Evolutionary conservation across 768 basidiomycete genomes (phyloP), one percentile per base, ranked within the genome.

Genomic region (Scleroderma bovista): DNA sequence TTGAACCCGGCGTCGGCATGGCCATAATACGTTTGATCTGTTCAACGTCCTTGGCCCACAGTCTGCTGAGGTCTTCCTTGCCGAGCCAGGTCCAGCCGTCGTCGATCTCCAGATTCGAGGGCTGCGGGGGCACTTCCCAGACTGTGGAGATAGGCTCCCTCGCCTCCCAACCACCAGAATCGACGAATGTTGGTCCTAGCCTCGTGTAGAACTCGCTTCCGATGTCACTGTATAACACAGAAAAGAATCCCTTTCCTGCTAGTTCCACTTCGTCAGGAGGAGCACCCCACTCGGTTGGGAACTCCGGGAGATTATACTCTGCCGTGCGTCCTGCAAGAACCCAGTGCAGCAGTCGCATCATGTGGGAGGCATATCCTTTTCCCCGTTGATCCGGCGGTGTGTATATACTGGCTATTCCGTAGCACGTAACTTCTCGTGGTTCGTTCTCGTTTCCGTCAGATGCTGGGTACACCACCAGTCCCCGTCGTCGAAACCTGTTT

Each of bases 291-390:
- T 56, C 59, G 0, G 51, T 43, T 6, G 78, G 77, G 68, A 69
- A 73, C 44, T 46, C 44, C 9, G 58, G 68, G 54, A 69, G 70
- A 56, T 53, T 41, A 43, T 47, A n/a, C 61, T 61, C 23, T 58
- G 58, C 2, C 53, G 45, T 44, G 49, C 55, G 24, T 12, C 69
- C 66, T 6, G 75, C 76, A 33, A 77, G 63, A 12, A 79, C 72
- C 73, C 75, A 78, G 57, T 86, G 83, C 32, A 86, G 48, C 20
- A 86, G 71, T 13, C 74, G 69, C 81, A 84, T 81, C 81, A 84
- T 81, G 52, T 81, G 78, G 11, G 62, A 59, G 10, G 77, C 81
- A 52, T 82, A 84, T 17, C 84, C 82, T 46, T 75, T 75, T 11
- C 73, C 66, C 47, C 80, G 73, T 17, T 80, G 70, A 26, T 57